These are phyloP conservation scores for Chlamydomonas eustigma DNA, from an alignment of 139 green algal species.

Conservation along the genomic window DNA sequence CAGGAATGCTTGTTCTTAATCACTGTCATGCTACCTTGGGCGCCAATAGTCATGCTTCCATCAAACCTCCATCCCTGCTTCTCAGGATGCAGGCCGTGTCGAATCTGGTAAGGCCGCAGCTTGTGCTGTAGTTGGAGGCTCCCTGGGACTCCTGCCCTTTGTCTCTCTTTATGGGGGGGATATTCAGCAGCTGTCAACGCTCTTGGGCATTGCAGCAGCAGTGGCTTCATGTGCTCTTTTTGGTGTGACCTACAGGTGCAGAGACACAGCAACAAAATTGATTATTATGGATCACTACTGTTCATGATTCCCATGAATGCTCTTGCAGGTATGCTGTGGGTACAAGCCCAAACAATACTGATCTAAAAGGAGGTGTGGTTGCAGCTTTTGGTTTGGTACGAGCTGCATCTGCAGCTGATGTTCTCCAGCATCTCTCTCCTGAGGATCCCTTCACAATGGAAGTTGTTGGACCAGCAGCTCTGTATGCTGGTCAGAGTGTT, in stretches of 20 bases:
- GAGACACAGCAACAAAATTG: no score
- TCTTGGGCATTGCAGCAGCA: conserved; percentile 16
- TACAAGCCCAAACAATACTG: conserved; percentile 32
- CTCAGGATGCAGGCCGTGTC: conserved; percentile 46
- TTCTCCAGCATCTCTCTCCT: conserved; percentile 16
- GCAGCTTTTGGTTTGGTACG: conserved; percentile 62
- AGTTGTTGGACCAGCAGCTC: conserved; percentile 34
- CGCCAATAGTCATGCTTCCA: no score
- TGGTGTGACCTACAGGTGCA: conserved; percentile 55
- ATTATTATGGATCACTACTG: conserved; percentile 4
- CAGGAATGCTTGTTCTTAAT: no score
- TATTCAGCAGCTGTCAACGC: background rate
- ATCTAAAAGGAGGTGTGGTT: conserved; percentile 54
- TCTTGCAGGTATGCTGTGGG: conserved; percentile 43
- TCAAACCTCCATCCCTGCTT: no score
- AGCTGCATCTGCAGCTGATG: conserved; percentile 28
- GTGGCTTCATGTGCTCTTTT: conserved; percentile 49
- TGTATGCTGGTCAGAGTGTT: conserved; percentile 52
- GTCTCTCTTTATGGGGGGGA: background rate
- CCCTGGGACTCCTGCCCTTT: conserved; percentile 42
- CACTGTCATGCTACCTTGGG: no score
- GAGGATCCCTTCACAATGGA: conserved; percentile 19
- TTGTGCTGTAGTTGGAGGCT: conserved; percentile 38
- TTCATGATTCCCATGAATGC: background rate
- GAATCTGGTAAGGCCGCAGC: conserved; percentile 61